Percentiles rank a stretch among this genome's conserved stretches.
phyloP scores from a whole-genome alignment of 2,329 filamentous ascomycete species.

The Fusarium continuum region DNA sequence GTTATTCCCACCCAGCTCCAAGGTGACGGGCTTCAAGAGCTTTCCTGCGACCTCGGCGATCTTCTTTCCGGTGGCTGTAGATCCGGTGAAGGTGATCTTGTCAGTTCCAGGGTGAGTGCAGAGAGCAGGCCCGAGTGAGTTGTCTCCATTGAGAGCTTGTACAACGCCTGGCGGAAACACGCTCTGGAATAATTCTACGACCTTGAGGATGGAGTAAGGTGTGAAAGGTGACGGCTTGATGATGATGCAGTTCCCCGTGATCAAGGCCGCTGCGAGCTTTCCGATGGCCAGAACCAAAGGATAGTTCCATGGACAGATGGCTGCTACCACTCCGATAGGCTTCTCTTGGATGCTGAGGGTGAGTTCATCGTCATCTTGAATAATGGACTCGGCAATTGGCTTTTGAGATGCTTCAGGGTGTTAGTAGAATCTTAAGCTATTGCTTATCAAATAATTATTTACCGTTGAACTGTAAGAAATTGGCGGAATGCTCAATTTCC shows the following conservation, averaged over 20 bases:
- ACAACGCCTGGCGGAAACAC: conserved; percentile 69
- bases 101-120: conserved; percentile 65
- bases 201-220: conserved; percentile 65
- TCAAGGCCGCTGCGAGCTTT: conserved; percentile 64
- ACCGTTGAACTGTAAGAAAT: conserved; percentile 4
- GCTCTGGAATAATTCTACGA: conserved; percentile 63
- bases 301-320: conserved; percentile 65
- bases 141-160: conserved; percentile 67
- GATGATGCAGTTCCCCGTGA: conserved; percentile 65
- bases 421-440: background rate
- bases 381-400: background rate
- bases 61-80: conserved; percentile 66
- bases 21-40: conserved; percentile 67
- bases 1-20: conserved; percentile 69
- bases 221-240: conserved; percentile 67
- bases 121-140: conserved; percentile 65
- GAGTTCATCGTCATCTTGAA: background rate
- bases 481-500: background rate
- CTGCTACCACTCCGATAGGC: conserved; percentile 54
- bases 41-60: conserved; percentile 63
- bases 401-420: background rate
- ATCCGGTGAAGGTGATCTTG: conserved; percentile 72
- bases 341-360: background rate
- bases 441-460: rapidly evolving
- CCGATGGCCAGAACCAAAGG: conserved; percentile 59